A percentile compares a stretch with the other conserved stretches of the same genome.
Evolutionary conservation across 1,284 basidiomycete species (phyloP).

Genomic region (Taiwanofungus camphoratus): DNA sequence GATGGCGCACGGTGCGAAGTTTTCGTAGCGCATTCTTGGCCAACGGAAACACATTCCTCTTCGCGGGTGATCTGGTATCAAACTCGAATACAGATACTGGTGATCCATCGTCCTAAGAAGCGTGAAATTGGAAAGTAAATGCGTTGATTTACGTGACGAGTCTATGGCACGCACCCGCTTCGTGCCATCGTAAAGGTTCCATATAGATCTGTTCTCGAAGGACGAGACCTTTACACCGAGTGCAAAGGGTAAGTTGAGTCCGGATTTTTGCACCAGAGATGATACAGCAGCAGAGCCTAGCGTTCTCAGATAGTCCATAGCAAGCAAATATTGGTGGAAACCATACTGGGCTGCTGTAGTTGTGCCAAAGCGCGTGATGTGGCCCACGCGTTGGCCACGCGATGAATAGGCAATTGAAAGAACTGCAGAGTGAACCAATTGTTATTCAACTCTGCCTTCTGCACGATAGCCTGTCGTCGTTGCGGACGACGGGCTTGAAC

Average conservation of each 20-base stretch:
- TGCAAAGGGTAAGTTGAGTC: slow-evolving; percentile 84
- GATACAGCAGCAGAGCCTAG: slow-evolving; percentile 86
- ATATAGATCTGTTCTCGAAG: slow-evolving; percentile 67
- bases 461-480: slow-evolving; percentile 12
- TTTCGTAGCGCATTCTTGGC: slow-evolving; percentile 92
- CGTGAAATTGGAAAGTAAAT: background rate
- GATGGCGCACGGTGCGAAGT: slow-evolving; percentile 88
- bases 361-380: slow-evolving; percentile 3
- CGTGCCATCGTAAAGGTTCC: slow-evolving; percentile 83
- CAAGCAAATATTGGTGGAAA: background rate
- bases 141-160: no score
- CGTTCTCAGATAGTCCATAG: slow-evolving; percentile 81
- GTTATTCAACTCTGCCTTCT: slow-evolving; percentile 5
- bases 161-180: slow-evolving; percentile 60
- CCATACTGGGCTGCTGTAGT: background rate
- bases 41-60: slow-evolving; percentile 61
- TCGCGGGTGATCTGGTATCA: slow-evolving; percentile 59
- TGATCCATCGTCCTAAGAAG: slow-evolving; percentile 76
- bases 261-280: slow-evolving; percentile 84
- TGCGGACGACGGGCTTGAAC: slow-evolving; percentile 4
- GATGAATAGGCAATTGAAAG: no score
- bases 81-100: slow-evolving; percentile 88
- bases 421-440: no score
- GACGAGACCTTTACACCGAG: slow-evolving; percentile 73
- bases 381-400: no score